These are phyloP conservation scores for Climacium dendroides DNA, from an alignment of 225 moss, liverwort and hornwort genomes.

Conservation along the genomic window DNA sequence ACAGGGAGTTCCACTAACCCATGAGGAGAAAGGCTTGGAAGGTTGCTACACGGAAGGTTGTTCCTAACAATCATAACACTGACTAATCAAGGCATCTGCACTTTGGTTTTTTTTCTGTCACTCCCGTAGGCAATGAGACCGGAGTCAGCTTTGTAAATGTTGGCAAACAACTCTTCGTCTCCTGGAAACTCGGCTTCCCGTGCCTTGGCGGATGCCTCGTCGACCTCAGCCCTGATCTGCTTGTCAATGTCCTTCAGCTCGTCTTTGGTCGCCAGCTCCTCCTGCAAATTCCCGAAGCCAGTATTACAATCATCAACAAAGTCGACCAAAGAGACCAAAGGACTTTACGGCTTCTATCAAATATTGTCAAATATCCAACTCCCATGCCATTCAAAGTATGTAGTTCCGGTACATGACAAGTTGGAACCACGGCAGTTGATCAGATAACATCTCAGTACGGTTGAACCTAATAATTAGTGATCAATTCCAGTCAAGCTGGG, in stretches of 20 bases:
- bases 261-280: slow-evolving; percentile 50
- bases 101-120: slow-evolving; percentile 44
- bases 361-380: background rate
- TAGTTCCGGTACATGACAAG: background rate
- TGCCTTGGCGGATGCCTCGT: slow-evolving; percentile 56
- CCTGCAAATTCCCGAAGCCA: slow-evolving; percentile 23
- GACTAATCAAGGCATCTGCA: slow-evolving; percentile 45
- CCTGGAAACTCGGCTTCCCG: slow-evolving; percentile 50
- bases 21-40: background rate
- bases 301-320: background rate
- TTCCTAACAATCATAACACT: background rate
- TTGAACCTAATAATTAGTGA: background rate
- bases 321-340: too few species aligned
- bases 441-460: background rate
- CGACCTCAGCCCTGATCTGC: slow-evolving; percentile 52
- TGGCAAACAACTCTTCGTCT: slow-evolving; percentile 59
- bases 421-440: background rate
- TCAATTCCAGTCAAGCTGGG: background rate
- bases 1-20: background rate
- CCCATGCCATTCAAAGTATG: background rate
- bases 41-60: background rate
- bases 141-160: slow-evolving; percentile 72
- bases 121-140: slow-evolving; percentile 71
- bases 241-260: slow-evolving; percentile 73
- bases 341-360: background rate